Percentiles rank a stretch among this genome's conserved stretches.
Evolutionary conservation across 148 eudicot genomes (phyloP).

Genomic region (Dysphania ambrosioides): DNA sequence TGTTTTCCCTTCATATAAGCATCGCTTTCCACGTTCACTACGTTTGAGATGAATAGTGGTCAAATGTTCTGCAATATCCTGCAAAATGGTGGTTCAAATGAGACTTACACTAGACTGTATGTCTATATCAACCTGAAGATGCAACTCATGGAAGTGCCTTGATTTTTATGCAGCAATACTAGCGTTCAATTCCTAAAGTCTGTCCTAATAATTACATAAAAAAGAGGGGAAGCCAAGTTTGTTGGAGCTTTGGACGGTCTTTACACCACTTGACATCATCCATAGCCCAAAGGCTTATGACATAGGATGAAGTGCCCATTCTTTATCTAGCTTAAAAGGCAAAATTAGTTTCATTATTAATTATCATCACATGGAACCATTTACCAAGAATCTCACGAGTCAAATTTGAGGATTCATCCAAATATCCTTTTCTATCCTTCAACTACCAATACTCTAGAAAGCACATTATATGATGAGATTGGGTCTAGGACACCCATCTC

Average conservation of each 20-base stretch:
- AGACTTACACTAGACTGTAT: background rate
- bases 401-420: background rate
- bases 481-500: background rate
- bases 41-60: slow-evolving; percentile 78
- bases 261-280: background rate
- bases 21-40: slow-evolving; percentile 90
- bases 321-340: background rate
- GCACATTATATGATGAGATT: background rate
- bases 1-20: slow-evolving; percentile 93
- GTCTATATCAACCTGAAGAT: background rate
- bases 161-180: background rate
- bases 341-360: background rate
- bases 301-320: background rate
- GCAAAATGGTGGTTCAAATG: slow-evolving; percentile 21
- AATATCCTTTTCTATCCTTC: background rate
- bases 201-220: background rate
- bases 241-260: background rate
- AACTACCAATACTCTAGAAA: background rate
- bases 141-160: slow-evolving; percentile 1
- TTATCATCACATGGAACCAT: background rate
- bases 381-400: background rate
- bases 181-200: background rate
- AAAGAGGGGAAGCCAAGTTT: background rate
- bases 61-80: slow-evolving; percentile 98
- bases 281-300: background rate